Evolutionary conservation across 345 rosid species (phyloP).

Genomic region (Salix arbutifolia): DNA sequence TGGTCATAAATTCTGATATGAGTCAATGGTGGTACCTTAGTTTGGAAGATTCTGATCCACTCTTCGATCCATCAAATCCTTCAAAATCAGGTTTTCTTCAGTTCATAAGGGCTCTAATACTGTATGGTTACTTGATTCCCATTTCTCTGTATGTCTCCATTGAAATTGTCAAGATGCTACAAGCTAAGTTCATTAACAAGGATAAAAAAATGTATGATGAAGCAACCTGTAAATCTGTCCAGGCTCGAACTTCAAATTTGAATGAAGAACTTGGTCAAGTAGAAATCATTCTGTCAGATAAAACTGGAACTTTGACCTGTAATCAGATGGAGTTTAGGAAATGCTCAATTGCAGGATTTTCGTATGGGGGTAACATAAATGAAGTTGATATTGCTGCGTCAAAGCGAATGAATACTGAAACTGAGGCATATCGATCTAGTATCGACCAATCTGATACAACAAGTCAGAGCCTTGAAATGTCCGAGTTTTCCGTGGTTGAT

Average conservation of each 20-base stretch:
- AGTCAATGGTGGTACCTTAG: constrained; percentile 58
- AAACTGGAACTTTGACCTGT: constrained; percentile 84
- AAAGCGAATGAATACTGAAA: constrained; percentile 44
- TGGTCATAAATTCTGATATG: constrained; percentile 43
- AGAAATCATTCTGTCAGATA: constrained; percentile 65
- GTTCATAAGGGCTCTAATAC: constrained; percentile 51
- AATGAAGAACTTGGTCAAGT: constrained; percentile 86
- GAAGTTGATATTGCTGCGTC: constrained; percentile 68
- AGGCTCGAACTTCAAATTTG: constrained; percentile 67
- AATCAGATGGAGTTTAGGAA: constrained; percentile 79
- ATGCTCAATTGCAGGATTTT: constrained; percentile 71
- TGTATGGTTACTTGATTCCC: constrained; percentile 76
- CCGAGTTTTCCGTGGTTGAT: constrained; percentile 22
- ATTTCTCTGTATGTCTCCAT: constrained; percentile 76
- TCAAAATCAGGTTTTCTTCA: constrained; percentile 42
- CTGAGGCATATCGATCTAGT: constrained; percentile 31
- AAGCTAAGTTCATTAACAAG: constrained; percentile 61
- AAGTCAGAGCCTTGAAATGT: constrained; percentile 23
- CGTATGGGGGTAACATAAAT: constrained; percentile 52
- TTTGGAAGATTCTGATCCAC: constrained; percentile 28
- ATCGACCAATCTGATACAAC: constrained; percentile 4
- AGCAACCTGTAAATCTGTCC: constrained; percentile 47
- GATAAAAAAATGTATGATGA: constrained; percentile 65
- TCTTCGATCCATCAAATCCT: constrained; percentile 42
- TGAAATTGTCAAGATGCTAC: constrained; percentile 66